Conservation (phyloP, 2,329 filamentous ascomycete genomes). For the Scedosporium aurantiacum region DNA sequence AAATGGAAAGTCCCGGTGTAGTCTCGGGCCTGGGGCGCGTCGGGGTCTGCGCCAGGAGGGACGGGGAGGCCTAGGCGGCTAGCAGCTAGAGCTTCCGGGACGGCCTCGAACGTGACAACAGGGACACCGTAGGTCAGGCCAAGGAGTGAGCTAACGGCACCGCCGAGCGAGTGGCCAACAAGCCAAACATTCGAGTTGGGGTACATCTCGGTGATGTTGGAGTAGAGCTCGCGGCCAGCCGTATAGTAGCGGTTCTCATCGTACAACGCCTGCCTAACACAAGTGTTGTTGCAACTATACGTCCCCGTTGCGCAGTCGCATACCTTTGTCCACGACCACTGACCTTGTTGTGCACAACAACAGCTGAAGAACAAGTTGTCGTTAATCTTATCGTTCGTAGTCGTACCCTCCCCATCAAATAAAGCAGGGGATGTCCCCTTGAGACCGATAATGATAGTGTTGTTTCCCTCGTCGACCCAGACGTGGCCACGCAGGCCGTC, state of each 20-base stretch:
- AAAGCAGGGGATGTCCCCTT: conserved; percentile 87
- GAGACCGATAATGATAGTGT: conserved; percentile 79
- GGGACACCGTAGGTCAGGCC: conserved; percentile 86
- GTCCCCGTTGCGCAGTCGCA: conserved; percentile 85
- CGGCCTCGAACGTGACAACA: conserved; percentile 85
- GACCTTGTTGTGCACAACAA: conserved; percentile 89
- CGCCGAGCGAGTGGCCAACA: conserved; percentile 84
- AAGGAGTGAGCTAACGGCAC: conserved; percentile 76
- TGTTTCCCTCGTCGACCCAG: conserved; percentile 76
- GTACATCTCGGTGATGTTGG: conserved; percentile 84
- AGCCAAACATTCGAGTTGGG: conserved; percentile 79
- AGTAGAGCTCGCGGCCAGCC: conserved; percentile 78
- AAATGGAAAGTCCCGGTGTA: conserved; percentile 80
- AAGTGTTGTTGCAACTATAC: conserved; percentile 88
- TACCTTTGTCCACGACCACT: conserved; percentile 80
- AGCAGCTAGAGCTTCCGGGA: conserved; percentile 81
- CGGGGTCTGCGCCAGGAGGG: conserved; percentile 66
- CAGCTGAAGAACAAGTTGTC: conserved; percentile 98
- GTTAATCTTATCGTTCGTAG: conserved; percentile 93
- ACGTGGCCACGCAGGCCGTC: conserved; percentile 89
- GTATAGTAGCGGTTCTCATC: conserved; percentile 88
- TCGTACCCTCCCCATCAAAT: conserved; percentile 94
- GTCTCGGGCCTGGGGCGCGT: conserved; percentile 57
- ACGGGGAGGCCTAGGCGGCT: conserved; percentile 73
- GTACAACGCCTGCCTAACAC: conserved; percentile 61